These are phyloP conservation scores for Phytophthora cryptogea DNA, from an alignment of 352 stramenopile genomes.

Conservation along the genomic window DNA sequence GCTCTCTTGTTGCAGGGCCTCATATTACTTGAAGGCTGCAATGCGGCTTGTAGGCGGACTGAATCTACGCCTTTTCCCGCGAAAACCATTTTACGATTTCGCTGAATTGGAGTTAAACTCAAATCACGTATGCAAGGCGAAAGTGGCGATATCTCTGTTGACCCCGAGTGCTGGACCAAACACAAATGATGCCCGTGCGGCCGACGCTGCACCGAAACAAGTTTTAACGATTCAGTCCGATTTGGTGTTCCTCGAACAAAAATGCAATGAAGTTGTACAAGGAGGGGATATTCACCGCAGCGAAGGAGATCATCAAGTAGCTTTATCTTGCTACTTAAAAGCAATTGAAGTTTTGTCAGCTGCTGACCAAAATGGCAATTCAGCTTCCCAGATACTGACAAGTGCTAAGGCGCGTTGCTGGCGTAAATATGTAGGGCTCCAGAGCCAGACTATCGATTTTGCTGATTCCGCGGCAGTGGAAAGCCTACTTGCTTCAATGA, in stretches of 20 bases:
- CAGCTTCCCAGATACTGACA: slow-evolving; percentile 15
- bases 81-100: slow-evolving; percentile 65
- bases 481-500: slow-evolving; percentile 43
- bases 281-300: slow-evolving; percentile 35
- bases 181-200: neutral
- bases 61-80: slow-evolving; percentile 55
- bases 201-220: neutral
- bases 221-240: slow-evolving; percentile 29
- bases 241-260: slow-evolving; percentile 41
- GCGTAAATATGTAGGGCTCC: slow-evolving; percentile 52
- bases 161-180: slow-evolving; percentile 8
- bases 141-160: slow-evolving; percentile 51
- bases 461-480: slow-evolving; percentile 33
- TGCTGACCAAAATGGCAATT: slow-evolving; percentile 4
- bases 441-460: slow-evolving; percentile 27
- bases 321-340: slow-evolving; percentile 28
- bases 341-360: slow-evolving; percentile 25
- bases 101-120: slow-evolving; percentile 64
- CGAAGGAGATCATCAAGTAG: slow-evolving; percentile 29
- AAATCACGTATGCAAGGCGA: slow-evolving; percentile 48
- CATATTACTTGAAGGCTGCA: slow-evolving; percentile 61
- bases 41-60: slow-evolving; percentile 75
- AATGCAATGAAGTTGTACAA: slow-evolving; percentile 54
- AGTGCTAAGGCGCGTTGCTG: slow-evolving; percentile 44
- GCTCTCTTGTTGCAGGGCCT: slow-evolving; percentile 34